Conservation (phyloP, 208 protist genomes). For the Leishmania gerbilli region DNA sequence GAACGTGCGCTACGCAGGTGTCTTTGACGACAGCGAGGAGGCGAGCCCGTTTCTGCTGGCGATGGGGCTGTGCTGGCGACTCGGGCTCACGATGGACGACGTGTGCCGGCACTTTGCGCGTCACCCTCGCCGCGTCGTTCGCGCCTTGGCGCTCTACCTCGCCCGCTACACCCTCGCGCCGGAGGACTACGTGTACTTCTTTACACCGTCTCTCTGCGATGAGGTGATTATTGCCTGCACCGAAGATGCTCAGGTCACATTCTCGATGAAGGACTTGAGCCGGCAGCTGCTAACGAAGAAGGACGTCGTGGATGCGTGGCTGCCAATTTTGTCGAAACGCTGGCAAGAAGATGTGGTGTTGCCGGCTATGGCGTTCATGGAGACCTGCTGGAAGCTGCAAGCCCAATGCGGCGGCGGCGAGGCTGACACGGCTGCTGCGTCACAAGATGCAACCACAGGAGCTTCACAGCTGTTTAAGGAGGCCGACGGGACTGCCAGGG, state of each 20-base stretch:
- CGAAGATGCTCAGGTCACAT: slow-evolving; percentile 50
- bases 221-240: slow-evolving; percentile 67
- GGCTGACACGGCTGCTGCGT: neutral
- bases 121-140: slow-evolving; percentile 72
- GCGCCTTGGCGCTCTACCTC: slow-evolving; percentile 71
- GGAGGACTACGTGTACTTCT: slow-evolving; percentile 75
- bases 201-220: slow-evolving; percentile 62
- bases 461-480: slow-evolving; percentile 18
- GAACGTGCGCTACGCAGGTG: slow-evolving; percentile 71
- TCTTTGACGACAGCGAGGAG: slow-evolving; percentile 67
- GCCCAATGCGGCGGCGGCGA: slow-evolving; percentile 2
- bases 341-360: slow-evolving; percentile 53
- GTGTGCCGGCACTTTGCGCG: slow-evolving; percentile 57
- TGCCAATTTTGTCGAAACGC: slow-evolving; percentile 48
- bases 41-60: slow-evolving; percentile 77
- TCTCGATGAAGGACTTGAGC: slow-evolving; percentile 54
- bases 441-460: neutral
- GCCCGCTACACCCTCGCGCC: slow-evolving; percentile 68
- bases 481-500: slow-evolving; percentile 8
- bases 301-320: slow-evolving; percentile 85
- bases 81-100: slow-evolving; percentile 57
- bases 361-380: slow-evolving; percentile 50
- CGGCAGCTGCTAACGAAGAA: slow-evolving; percentile 58
- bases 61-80: slow-evolving; percentile 46
- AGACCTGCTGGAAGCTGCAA: slow-evolving; percentile 39